phyloP scores from a whole-genome alignment of 257 asterid species.

The Capsicum pubescens region DNA sequence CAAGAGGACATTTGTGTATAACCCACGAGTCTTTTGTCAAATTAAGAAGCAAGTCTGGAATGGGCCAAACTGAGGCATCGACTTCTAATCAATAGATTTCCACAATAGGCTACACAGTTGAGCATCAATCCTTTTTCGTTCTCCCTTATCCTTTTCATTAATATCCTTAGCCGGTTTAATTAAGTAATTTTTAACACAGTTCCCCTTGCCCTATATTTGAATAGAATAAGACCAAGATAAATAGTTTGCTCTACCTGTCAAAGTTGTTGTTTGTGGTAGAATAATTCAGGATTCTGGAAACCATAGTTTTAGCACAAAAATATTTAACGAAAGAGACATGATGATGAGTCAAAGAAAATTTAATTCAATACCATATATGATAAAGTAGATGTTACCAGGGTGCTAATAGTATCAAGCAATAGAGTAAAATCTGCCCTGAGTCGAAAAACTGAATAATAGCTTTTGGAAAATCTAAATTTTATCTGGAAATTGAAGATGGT shows the following conservation, averaged over 20 bases:
- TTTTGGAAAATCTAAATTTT: not conserved
- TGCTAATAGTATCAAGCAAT: not conserved
- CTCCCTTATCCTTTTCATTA: conserved; percentile 4
- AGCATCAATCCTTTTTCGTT: not conserved
- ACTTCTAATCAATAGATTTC: not conserved
- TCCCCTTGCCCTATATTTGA: not conserved
- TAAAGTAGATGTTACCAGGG: not conserved
- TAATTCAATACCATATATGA: not conserved
- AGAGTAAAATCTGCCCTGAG: not conserved
- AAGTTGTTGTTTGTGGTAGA: not conserved
- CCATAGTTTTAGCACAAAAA: not conserved
- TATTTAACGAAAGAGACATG: not conserved
- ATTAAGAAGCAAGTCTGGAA: not conserved
- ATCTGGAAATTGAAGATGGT: not conserved
- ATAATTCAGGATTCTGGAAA: not conserved
- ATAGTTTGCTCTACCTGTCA: not conserved
- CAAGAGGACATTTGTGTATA: not conserved
- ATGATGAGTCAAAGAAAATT: not conserved
- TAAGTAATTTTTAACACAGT: not conserved
- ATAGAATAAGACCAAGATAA: not conserved
- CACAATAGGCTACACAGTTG: conserved; percentile 11
- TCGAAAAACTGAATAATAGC: not conserved
- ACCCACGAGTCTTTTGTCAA: not conserved
- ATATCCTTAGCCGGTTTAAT: not conserved
- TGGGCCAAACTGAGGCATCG: not conserved